Base-by-base conservation (phyloP, 768 basidiomycete species). In the Tulasnella sp. region DNA sequence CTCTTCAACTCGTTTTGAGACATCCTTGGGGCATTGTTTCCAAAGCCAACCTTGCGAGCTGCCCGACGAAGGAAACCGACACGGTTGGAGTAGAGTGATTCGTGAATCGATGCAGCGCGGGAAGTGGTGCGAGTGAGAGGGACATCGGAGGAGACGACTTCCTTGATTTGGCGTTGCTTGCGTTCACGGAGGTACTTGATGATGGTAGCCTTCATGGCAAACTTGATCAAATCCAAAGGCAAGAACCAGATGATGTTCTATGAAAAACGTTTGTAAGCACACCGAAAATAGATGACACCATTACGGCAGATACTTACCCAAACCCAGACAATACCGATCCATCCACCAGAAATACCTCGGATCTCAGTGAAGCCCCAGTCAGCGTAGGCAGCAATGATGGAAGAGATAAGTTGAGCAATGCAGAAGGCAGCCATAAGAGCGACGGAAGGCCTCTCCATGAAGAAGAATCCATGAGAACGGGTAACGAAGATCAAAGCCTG, bases 281-380 rank as follows among this genome's bases (percentile, higher is more conserved):
- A 10, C 22, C 3, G 39, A 40, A 28, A 27, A 42, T 24, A 19
- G 20, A 27, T 15, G 37, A 7, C 44, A 9, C 50, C 44, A 50
- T 35, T 5, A 41, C 15, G 32, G 22, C 20, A 12, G 9, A 0
- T 4, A 75, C 82, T 35, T 70, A 88, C 87, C 87, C 88, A 91
- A 58, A 92, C 75, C 92, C 92, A 96, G 53, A 93, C 75, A 58
- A 98, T 91, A 69, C 92, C 93, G 58, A 96, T 87, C 92, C 92
- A 96, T 24, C 81, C 85, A 63, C 86, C 92, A 55, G 83, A 86
- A 64, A 96, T 80, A 20, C 69, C 63, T 29, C 70, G 65, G 57
- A 96, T 85, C 48, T 81, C 64, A 29, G 91, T 92, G 77, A 98
- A 98, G 66, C 86, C 84, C 85, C 85, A 95, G 75, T 95, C 63